Conservation (phyloP, 371 early-diverging fungal genomes). For the Mucor saturninus region DNA sequence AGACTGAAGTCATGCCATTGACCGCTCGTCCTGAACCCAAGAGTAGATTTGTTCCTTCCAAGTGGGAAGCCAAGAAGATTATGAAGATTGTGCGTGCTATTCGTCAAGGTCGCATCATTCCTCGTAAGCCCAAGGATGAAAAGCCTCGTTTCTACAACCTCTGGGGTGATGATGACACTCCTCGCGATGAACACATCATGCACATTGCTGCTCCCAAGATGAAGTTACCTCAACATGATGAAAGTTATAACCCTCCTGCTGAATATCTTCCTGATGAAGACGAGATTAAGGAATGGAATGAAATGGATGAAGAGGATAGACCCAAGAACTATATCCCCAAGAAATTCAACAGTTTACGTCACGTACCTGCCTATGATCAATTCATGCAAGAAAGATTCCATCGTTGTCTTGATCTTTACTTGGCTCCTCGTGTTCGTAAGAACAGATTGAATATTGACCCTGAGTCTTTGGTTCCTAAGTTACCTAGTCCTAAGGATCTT, state of each 20-base stretch:
- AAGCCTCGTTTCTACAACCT: conserved; percentile 83
- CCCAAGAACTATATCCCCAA: conserved; percentile 84
- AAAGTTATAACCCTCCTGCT: conserved; percentile 97
- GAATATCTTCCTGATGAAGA: conserved; percentile 90
- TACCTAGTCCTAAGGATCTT: conserved; percentile 95
- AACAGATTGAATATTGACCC: conserved; percentile 90
- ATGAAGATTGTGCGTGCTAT: conserved; percentile 97
- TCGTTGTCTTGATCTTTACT: conserved; percentile 94
- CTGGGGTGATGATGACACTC: conserved; percentile 77
- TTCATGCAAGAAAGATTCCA: conserved; percentile 95
- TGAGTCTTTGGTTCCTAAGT: conserved; percentile 90
- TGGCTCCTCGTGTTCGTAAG: conserved; percentile 91
- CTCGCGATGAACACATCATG: conserved; percentile 69
- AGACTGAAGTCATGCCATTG: conserved; percentile 80
- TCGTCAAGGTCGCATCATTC: conserved; percentile 82
- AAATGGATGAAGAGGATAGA: conserved; percentile 79
- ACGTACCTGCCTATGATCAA: conserved; percentile 85
- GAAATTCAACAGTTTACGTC: conserved; percentile 79
- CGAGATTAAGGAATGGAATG: conserved; percentile 81
- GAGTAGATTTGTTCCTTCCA: conserved; percentile 93
- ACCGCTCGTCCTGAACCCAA: conserved; percentile 92
- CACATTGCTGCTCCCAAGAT: conserved; percentile 94
- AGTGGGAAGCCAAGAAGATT: conserved; percentile 89
- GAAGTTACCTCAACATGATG: conserved; percentile 87
- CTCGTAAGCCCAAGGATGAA: conserved; percentile 64